Percentiles rank a stretch among this genome's conserved stretches.
Conservation (phyloP, 257 asterid genomes). For the Nicotiana knightiana region DNA sequence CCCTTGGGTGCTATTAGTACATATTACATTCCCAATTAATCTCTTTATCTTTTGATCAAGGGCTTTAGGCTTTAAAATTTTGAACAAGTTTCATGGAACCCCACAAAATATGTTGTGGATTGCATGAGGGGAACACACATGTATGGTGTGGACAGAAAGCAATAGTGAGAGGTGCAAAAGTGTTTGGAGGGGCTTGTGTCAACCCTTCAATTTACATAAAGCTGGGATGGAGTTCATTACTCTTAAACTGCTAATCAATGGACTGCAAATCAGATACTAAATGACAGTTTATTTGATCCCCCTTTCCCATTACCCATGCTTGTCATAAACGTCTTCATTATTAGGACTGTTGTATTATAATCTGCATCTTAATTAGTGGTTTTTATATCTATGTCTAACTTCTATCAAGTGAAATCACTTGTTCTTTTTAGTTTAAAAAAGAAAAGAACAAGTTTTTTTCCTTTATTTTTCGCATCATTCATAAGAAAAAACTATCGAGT, state of each 20-base stretch:
- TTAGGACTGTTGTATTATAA: neutral
- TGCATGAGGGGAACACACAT: conserved; percentile 43
- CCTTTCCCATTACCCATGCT: conserved; percentile 29
- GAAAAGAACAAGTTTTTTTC: neutral
- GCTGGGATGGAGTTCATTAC: conserved; percentile 88
- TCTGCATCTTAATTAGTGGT: neutral
- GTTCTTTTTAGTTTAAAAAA: no score
- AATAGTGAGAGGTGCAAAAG: conserved; percentile 43
- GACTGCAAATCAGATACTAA: conserved; percentile 41
- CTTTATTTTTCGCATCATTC: neutral
- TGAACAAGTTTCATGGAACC: conserved; percentile 54
- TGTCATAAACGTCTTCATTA: conserved; percentile 24
- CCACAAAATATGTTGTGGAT: conserved; percentile 56
- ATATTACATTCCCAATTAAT: no score
- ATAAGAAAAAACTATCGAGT: neutral
- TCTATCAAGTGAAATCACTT: neutral
- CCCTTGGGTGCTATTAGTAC: no score
- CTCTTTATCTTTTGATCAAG: no score
- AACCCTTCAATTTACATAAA: conserved; percentile 39
- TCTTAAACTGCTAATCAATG: conserved; percentile 64
- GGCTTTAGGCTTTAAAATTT: neutral
- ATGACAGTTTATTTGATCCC: conserved; percentile 60
- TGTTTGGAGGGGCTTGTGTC: conserved; percentile 48
- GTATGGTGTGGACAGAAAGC: conserved; percentile 60
- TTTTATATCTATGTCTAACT: neutral